Evolutionary conservation across 345 rosid species (phyloP).

Genomic region (Moricandia arvensis): DNA sequence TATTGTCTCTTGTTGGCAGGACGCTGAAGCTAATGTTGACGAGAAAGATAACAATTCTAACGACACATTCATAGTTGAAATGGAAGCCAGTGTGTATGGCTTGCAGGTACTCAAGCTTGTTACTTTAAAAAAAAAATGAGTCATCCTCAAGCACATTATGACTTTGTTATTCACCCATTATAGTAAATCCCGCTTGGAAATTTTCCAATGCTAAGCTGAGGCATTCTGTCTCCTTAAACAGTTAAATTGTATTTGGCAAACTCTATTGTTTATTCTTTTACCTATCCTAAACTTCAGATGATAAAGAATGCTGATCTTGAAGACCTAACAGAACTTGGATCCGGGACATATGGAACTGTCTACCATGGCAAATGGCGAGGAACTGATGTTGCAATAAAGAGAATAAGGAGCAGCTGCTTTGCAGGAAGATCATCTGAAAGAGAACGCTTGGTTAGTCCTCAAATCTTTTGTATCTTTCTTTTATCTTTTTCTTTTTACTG

Average conservation of each 20-base stretch:
- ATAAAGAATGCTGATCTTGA: conserved; percentile 67
- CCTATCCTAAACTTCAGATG: conserved; percentile 42
- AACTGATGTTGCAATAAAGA: conserved; percentile 74
- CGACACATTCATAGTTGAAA: conserved; percentile 58
- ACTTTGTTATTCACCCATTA: background rate
- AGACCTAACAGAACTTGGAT: conserved; percentile 61
- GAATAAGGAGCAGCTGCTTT: conserved; percentile 63
- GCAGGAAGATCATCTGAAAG: conserved; percentile 61
- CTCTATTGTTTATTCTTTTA: background rate
- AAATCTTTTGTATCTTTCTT: background rate
- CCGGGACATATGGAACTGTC: conserved; percentile 76
- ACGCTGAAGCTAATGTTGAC: conserved; percentile 33
- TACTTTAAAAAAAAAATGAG: too few species aligned
- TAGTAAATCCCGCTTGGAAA: too few species aligned
- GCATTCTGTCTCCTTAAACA: background rate
- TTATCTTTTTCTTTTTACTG: background rate
- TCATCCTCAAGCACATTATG: background rate
- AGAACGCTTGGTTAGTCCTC: conserved; percentile 60
- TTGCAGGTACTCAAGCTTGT: conserved; percentile 67
- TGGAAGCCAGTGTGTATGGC: conserved; percentile 68
- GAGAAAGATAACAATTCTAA: conserved; percentile 41
- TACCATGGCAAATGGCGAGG: conserved; percentile 81
- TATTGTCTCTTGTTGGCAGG: conserved; percentile 36
- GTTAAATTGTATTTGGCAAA: background rate
- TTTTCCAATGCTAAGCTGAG: conserved; percentile 14